A percentile compares a stretch with the other conserved stretches of the same genome.
Evolutionary conservation across 2,329 filamentous ascomycete genomes (phyloP).

Genomic region (Aspergillus novoparasiticus): DNA sequence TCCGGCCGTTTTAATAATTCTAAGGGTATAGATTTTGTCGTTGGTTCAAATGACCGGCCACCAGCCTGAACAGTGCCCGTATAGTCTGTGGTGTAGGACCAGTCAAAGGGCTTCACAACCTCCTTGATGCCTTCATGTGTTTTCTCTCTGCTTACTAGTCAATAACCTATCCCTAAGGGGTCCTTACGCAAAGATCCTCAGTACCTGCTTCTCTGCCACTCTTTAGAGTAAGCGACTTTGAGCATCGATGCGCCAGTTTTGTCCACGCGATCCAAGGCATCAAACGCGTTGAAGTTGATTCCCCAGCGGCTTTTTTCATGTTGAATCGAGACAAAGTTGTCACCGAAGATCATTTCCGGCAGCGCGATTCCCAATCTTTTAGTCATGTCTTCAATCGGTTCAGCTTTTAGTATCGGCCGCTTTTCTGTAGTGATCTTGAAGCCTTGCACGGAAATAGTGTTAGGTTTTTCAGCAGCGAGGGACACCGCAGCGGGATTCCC

Average conservation of each 20-base stretch:
- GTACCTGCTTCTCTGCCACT: conserved; percentile 75
- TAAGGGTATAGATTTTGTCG: conserved; percentile 70
- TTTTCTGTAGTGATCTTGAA: conserved; percentile 83
- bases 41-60: conserved; percentile 45
- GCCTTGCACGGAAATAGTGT: conserved; percentile 63
- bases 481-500: conserved; percentile 59
- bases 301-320: conserved; percentile 77
- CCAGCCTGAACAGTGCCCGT: conserved; percentile 64
- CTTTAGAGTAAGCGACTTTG: conserved; percentile 87
- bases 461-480: conserved; percentile 47
- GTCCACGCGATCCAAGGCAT: conserved; percentile 87
- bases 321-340: conserved; percentile 78
- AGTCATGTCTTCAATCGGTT: conserved; percentile 84
- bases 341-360: conserved; percentile 99
- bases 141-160: conserved; percentile 63
- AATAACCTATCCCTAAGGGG: conserved; percentile 31
- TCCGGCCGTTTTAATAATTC: conserved; percentile 85
- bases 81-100: conserved; percentile 94
- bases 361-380: conserved; percentile 78
- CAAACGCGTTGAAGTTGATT: conserved; percentile 79
- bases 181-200: conserved; percentile 22
- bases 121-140: conserved; percentile 86
- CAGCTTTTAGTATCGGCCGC: conserved; percentile 90
- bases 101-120: conserved; percentile 94
- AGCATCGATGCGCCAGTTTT: conserved; percentile 92